Conservation (phyloP, 192 early-diverging fungal genomes). For the Dissophora ornata region DNA sequence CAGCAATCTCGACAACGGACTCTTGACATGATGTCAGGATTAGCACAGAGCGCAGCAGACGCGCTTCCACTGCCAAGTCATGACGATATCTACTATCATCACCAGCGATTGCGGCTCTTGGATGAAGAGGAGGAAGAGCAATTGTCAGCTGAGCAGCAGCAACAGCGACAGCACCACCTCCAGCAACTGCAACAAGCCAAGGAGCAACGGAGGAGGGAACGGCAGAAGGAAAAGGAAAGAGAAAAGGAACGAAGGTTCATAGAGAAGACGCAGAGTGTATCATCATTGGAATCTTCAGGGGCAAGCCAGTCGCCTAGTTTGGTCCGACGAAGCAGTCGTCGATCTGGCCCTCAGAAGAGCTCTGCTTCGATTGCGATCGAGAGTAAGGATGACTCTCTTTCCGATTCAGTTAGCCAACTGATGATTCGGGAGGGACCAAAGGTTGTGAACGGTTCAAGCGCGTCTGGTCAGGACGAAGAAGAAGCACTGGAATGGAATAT, state of each 20-base stretch:
- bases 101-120: constrained; percentile 40
- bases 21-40: constrained; percentile 45
- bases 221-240: constrained; percentile 10
- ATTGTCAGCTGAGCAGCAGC: not conserved
- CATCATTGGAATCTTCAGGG: not conserved
- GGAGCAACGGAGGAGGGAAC: constrained; percentile 25
- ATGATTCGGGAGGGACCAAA: constrained; percentile 13
- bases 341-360: not conserved
- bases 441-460: not conserved
- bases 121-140: constrained; percentile 38
- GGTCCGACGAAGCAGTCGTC: constrained; percentile 28
- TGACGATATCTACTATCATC: constrained; percentile 53
- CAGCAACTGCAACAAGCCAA: constrained; percentile 31
- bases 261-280: not conserved
- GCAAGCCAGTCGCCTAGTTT: constrained; percentile 15
- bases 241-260: constrained; percentile 13
- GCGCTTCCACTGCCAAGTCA: constrained; percentile 46
- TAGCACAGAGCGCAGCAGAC: constrained; percentile 46
- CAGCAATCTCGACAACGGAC: constrained; percentile 49
- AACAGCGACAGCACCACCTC: constrained; percentile 9
- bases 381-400: constrained; percentile 2
- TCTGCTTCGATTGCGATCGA: not conserved
- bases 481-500: constrained; percentile 22
- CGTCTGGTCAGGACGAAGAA: constrained; percentile 11
- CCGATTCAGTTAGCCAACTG: constrained; percentile 13